Conservation (phyloP, 257 asterid species). For the Solanum acaule region DNA sequence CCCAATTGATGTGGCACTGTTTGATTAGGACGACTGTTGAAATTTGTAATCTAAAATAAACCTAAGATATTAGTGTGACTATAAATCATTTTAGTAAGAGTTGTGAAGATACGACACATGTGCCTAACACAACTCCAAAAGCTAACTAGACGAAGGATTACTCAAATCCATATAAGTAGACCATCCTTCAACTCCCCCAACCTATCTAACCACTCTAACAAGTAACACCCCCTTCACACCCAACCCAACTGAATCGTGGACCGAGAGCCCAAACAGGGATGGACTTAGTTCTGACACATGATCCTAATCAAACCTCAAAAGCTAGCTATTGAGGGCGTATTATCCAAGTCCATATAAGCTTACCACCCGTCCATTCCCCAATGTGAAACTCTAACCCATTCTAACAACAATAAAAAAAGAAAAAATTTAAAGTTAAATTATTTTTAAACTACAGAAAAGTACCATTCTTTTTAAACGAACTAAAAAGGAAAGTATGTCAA, state of each 20-base stretch:
- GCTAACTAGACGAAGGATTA: not conserved
- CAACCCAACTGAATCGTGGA: not conserved
- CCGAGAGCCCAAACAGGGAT: not conserved
- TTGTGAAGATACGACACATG: not conserved
- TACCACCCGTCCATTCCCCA: too few species aligned
- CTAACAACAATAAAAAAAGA: not conserved
- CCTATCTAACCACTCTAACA: not conserved
- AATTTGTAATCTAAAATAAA: not conserved
- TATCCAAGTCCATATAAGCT: not conserved
- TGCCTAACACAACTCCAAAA: not conserved
- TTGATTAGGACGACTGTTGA: not conserved
- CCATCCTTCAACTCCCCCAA: not conserved
- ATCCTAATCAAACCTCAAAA: not conserved
- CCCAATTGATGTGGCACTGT: not conserved
- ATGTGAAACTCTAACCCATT: not conserved
- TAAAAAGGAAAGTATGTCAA: not conserved
- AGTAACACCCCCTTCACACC: not conserved
- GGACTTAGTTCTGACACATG: not conserved
- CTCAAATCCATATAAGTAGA: not conserved
- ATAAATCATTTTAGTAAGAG: not conserved
- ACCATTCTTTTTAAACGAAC: not conserved
- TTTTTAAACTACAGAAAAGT: not conserved
- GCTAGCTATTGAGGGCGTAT: not conserved
- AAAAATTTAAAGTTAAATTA: not conserved
- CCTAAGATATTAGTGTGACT: not conserved